A percentile compares a stretch with the other conserved stretches of the same genome.
These are phyloP conservation scores for Karstenula rhodostoma DNA, from an alignment of 2,329 filamentous ascomycete species.

Conservation along the genomic window DNA sequence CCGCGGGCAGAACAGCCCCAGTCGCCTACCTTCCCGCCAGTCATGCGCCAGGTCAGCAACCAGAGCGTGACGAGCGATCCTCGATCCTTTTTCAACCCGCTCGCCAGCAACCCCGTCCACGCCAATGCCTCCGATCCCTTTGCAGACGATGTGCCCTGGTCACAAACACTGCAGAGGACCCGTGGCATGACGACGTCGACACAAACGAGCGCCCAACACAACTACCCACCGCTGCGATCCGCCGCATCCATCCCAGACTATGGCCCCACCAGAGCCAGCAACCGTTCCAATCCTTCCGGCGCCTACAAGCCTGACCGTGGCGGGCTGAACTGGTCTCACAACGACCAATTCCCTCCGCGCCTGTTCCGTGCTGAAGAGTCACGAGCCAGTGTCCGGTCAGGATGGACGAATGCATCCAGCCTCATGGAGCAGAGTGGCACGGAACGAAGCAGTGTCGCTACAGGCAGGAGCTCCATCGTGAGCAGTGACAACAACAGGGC, in stretches of 20 bases:
- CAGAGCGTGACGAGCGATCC: constrained; percentile 39
- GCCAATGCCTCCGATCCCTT: constrained; percentile 31
- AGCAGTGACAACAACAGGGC: constrained; percentile 64
- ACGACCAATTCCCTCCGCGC: constrained; percentile 40
- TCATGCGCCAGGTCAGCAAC: constrained; percentile 36
- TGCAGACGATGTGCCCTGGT: constrained; percentile 31
- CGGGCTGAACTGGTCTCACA: constrained; percentile 47
- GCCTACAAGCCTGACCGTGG: constrained; percentile 48
- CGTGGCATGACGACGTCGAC: constrained; percentile 48
- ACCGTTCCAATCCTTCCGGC: constrained; percentile 42
- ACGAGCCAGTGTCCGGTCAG: constrained; percentile 67
- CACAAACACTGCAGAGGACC: constrained; percentile 26
- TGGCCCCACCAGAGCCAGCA: constrained; percentile 36
- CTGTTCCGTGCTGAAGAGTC: constrained; percentile 52
- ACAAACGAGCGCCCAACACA: constrained; percentile 31
- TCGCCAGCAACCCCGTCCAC: constrained; percentile 46
- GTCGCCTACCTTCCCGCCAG: constrained; percentile 39
- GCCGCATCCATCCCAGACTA: constrained; percentile 51
- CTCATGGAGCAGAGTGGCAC: constrained; percentile 68
- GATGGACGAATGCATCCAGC: constrained; percentile 66
- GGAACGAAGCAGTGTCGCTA: constrained; percentile 82
- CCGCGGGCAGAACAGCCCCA: constrained; percentile 29
- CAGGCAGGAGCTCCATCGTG: constrained; percentile 75
- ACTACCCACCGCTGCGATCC: constrained; percentile 38
- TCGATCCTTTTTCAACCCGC: constrained; percentile 43